Evolutionary conservation across 116 monocot species (phyloP).

Genomic region (Posidonia oceanica): DNA sequence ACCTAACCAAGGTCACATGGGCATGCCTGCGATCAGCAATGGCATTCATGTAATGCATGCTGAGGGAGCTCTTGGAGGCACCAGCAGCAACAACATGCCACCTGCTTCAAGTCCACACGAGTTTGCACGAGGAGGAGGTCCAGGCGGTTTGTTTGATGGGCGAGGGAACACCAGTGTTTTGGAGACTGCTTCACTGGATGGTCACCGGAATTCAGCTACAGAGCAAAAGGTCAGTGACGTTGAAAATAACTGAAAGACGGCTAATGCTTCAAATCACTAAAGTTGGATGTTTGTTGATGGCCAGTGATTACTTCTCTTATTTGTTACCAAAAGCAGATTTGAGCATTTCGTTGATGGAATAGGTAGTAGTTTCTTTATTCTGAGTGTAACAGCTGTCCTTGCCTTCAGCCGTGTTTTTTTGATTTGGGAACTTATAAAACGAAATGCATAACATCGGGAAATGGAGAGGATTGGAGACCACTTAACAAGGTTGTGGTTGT

Average conservation of each 20-base stretch:
- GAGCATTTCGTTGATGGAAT: too few species aligned
- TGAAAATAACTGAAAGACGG: neutral
- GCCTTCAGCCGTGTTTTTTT: too few species aligned
- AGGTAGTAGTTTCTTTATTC: too few species aligned
- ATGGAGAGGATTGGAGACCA: too few species aligned
- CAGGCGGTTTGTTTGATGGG: neutral
- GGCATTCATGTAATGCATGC: neutral
- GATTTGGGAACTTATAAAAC: too few species aligned
- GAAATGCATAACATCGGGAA: too few species aligned
- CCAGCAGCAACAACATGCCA: neutral
- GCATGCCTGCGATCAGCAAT: conserved; percentile 4
- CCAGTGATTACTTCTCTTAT: too few species aligned
- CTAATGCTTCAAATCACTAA: neutral
- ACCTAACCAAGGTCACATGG: conserved; percentile 4
- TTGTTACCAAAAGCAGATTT: too few species aligned
- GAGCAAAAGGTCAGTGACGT: neutral
- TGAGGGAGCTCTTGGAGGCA: conserved; percentile 5
- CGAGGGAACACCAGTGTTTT: conserved; percentile 2
- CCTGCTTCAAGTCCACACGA: conserved; percentile 1
- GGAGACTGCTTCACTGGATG: conserved; percentile 2
- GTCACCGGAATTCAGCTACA: neutral
- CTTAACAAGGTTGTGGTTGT: too few species aligned
- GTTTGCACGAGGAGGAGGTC: neutral
- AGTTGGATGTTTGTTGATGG: too few species aligned
- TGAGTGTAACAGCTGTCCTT: too few species aligned